Evolutionary conservation across 805 yeast genomes (phyloP).

Genomic region (Limtongia smithiae): DNA sequence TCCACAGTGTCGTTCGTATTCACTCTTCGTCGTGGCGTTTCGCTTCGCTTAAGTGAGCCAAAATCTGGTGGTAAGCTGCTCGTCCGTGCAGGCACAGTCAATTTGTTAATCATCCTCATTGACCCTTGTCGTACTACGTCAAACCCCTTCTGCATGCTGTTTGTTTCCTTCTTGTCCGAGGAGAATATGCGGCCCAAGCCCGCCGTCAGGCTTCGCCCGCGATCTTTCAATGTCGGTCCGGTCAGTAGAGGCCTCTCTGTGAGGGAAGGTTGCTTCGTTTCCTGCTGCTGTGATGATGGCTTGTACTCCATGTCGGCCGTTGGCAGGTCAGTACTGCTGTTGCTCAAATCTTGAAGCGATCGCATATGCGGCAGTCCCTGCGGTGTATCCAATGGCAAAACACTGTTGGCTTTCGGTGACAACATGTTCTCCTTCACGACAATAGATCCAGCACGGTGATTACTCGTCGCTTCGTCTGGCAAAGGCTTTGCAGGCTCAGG

Average conservation of each 20-base stretch:
- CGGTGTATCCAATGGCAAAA: too few species aligned
- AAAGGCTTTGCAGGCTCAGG: too few species aligned
- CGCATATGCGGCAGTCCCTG: too few species aligned
- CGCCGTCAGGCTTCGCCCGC: conserved; percentile 13
- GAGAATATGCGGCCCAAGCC: conserved; percentile 17
- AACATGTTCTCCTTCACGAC: too few species aligned
- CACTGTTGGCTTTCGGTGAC: too few species aligned
- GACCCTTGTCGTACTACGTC: conserved; percentile 2
- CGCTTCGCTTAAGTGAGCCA: neutral
- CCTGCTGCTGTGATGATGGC: neutral
- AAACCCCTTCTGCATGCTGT: neutral
- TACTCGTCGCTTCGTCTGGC: too few species aligned
- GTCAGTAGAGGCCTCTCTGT: neutral
- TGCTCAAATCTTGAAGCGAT: too few species aligned
- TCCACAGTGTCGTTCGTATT: neutral
- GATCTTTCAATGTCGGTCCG: conserved; percentile 1
- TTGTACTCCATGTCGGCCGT: too few species aligned
- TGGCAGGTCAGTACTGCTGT: too few species aligned
- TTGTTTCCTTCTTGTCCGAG: conserved; percentile 10
- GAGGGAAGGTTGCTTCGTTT: neutral
- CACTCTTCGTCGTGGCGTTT: neutral
- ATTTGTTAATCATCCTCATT: neutral
- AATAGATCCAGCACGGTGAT: too few species aligned
- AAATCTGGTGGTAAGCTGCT: conserved; percentile 4
- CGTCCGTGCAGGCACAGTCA: neutral